Evolutionary conservation across 352 stramenopile genomes (phyloP), one percentile per base, ranked within the genome.

Genomic region (Pythium phragmiticola): DNA sequence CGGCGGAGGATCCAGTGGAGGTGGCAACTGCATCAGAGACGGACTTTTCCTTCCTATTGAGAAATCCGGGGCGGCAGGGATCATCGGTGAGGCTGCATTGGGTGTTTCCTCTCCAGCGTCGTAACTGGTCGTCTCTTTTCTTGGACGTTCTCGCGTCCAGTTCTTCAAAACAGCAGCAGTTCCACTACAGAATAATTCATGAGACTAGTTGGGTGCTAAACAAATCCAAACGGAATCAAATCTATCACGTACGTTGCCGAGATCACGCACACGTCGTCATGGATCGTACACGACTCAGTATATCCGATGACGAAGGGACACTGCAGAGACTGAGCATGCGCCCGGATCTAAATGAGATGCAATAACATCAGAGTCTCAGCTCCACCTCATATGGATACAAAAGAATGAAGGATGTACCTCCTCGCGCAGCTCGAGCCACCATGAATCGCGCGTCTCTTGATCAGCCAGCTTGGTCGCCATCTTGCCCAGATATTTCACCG

Each of bases 251-350:
- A 94, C 65, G 95, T 98, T 34, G 97, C 97, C 5, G 96, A 98
- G 47, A 99, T 87, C n/a, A 99, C 90, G 63, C 94, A 98, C 0
- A 96, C 89, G 73, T 99, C 96, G 54, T 99, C 96, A 63, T 99
- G 89, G 72, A 99, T 99, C 0, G 94, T 98, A 26, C 90, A 98
- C 2, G 92, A 94, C 73, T 99, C 96, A 1, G 83, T 88, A 68
- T 99, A 99, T 14, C 97, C 97, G 58, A 99, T 90, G 1, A 99
- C 95, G 60, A 98, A 96, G 7, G 82, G 90, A 58, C 97, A 99
- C 64, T 98, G 97, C 7, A 99, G 77, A 26, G 94, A 97, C 60
- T 95, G 87, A 2, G 97, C 97, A 76, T 99, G 96, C 28, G 94
- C 94, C 66, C 94, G 81, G 47, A 99, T 98, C 84, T 94, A 49